These are phyloP conservation scores for Croton setiger DNA, from an alignment of 441 rosid species.

Conservation along the genomic window DNA sequence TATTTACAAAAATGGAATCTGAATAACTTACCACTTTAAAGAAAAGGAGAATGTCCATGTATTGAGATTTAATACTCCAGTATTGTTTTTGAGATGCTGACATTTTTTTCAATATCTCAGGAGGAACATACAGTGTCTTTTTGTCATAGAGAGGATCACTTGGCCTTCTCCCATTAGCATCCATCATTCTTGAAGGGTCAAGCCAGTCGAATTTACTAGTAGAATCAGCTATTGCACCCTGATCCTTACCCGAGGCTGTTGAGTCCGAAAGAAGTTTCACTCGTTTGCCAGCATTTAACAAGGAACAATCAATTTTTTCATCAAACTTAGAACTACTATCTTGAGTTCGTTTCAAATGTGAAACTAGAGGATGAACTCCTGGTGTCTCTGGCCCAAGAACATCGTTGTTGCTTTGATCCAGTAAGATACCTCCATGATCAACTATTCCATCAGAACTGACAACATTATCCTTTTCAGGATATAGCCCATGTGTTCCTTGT, in stretches of 20 bases:
- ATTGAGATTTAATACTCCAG: constrained; percentile 80
- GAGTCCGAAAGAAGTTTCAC: constrained; percentile 48
- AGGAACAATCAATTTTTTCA: constrained; percentile 31
- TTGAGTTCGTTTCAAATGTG: constrained; percentile 67
- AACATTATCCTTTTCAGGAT: constrained; percentile 29
- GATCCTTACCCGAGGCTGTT: constrained; percentile 33
- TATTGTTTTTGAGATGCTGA: constrained; percentile 94
- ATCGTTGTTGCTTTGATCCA: constrained; percentile 33
- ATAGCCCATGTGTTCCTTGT: constrained; percentile 20
- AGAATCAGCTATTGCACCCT: constrained; percentile 33
- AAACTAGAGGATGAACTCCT: constrained; percentile 47
- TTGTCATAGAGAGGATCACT: constrained; percentile 74
- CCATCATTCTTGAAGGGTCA: constrained; percentile 66
- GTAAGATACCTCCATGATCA: constrained; percentile 18
- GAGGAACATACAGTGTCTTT: constrained; percentile 72
- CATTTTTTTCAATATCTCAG: constrained; percentile 74
- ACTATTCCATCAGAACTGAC: constrained; percentile 21
- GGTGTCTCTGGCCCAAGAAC: constrained; percentile 78
- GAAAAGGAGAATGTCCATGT: constrained; percentile 90
- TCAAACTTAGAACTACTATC: constrained; percentile 40
- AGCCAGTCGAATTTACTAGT: constrained; percentile 93
- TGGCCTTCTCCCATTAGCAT: constrained; percentile 76
- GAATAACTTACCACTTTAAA: constrained; percentile 91
- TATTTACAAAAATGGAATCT: neutral
- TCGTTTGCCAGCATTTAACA: constrained; percentile 50